A percentile compares a stretch with the other conserved stretches of the same genome.
These are phyloP conservation scores for Aspergillus fructus DNA, from an alignment of 2,329 filamentous ascomycete species.

Conservation along the genomic window DNA sequence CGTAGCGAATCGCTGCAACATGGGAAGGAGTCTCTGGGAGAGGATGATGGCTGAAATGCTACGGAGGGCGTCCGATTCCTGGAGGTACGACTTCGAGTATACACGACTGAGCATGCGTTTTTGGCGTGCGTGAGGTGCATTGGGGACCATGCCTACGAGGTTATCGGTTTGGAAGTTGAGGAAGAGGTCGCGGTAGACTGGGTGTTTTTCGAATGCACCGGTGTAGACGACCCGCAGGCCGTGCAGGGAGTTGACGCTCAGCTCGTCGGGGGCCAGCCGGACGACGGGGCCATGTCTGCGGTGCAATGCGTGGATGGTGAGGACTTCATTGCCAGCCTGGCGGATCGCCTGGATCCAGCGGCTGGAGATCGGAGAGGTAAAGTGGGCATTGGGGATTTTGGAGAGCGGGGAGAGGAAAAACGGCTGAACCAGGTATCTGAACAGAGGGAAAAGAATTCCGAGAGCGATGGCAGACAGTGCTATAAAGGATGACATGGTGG, in stretches of 20 bases:
- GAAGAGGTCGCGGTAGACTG: constrained; percentile 66
- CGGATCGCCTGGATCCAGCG: constrained; percentile 64
- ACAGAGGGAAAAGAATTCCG: constrained; percentile 16
- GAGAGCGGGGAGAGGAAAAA: constrained; percentile 57
- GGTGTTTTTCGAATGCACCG: constrained; percentile 67
- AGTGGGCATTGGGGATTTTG: constrained; percentile 64
- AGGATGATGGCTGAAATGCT: constrained; percentile 57
- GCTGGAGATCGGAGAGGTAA: constrained; percentile 57
- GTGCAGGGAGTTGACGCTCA: constrained; percentile 64
- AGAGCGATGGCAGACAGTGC: background rate
- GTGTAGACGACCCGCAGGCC: constrained; percentile 61
- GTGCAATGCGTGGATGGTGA: constrained; percentile 57
- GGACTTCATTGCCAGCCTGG: constrained; percentile 56
- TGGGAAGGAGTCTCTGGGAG: constrained; percentile 58
- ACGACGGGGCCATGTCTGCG: constrained; percentile 56
- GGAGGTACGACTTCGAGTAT: constrained; percentile 72
- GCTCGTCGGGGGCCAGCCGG: constrained; percentile 60
- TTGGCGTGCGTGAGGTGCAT: constrained; percentile 61
- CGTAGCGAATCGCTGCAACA: constrained; percentile 32
- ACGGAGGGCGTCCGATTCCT: constrained; percentile 54
- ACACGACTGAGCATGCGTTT: constrained; percentile 73
- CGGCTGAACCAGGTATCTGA: constrained; percentile 25
- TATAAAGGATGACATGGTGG: background rate
- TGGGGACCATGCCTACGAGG: constrained; percentile 64
- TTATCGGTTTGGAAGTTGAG: constrained; percentile 61